These are phyloP conservation scores for Aegilops longissima DNA, from an alignment of 176 grass and related monocot genomes.

Conservation along the genomic window DNA sequence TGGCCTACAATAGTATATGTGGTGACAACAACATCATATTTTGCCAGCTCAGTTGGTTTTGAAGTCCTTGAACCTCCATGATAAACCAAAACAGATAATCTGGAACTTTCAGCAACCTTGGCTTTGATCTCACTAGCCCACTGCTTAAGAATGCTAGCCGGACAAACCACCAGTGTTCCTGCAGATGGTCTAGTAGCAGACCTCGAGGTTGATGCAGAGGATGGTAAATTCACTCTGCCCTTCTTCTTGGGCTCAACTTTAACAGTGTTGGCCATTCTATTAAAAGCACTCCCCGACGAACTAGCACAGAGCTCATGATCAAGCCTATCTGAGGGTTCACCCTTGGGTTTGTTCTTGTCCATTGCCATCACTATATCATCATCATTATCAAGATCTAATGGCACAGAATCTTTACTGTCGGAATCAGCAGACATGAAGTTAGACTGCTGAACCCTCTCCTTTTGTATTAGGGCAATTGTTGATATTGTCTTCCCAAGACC, in stretches of 20 bases:
- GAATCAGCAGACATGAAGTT: slow-evolving; percentile 56
- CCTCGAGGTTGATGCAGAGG: slow-evolving; percentile 26
- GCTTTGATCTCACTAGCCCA: slow-evolving; percentile 79
- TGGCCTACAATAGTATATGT: slow-evolving; percentile 84
- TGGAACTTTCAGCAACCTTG: slow-evolving; percentile 62
- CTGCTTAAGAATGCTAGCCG: slow-evolving; percentile 88
- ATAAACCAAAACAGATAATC: slow-evolving; percentile 85
- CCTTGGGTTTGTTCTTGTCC: slow-evolving; percentile 33
- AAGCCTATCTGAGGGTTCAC: neutral
- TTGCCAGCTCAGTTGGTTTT: slow-evolving; percentile 71
- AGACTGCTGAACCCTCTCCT: slow-evolving; percentile 73
- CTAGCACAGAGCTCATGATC: neutral
- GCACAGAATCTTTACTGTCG: slow-evolving; percentile 33
- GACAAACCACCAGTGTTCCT: slow-evolving; percentile 87
- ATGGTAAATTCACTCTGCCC: neutral
- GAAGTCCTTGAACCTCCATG: slow-evolving; percentile 84
- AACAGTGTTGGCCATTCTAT: slow-evolving; percentile 15
- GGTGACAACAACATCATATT: slow-evolving; percentile 86
- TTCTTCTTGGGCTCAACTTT: slow-evolving; percentile 42
- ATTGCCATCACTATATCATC: slow-evolving; percentile 37
- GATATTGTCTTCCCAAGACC: slow-evolving; percentile 96
- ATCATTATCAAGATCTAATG: slow-evolving; percentile 52
- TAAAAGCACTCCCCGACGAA: neutral
- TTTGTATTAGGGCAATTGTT: slow-evolving; percentile 80
- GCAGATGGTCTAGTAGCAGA: slow-evolving; percentile 48